Percentiles rank a stretch among this genome's conserved stretches.
Conservation (phyloP, 495 filamentous ascomycete genomes). For the Penicillium canescens region DNA sequence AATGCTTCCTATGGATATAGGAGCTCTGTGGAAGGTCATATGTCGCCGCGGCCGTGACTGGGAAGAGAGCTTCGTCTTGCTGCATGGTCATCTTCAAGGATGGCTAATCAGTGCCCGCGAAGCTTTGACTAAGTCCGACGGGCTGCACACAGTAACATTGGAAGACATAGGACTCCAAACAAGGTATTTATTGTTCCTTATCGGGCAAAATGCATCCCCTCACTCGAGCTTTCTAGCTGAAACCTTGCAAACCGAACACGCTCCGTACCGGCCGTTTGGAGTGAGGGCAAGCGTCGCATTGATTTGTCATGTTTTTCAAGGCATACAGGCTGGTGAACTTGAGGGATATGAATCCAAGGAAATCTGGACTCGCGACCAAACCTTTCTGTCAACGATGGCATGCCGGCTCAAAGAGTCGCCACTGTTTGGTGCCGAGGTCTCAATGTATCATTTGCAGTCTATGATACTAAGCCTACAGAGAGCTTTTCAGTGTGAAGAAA, state of each 20-base stretch:
- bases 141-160: not conserved
- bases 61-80: not conserved
- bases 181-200: not conserved
- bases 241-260: not conserved
- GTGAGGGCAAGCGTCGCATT: not conserved
- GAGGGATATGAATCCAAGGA: not conserved
- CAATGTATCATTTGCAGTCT: not conserved
- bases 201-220: not conserved
- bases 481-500: conserved; percentile 1
- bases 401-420: not conserved
- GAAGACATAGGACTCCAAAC: not conserved
- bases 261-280: not conserved
- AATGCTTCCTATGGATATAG: not conserved
- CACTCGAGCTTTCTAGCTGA: not conserved
- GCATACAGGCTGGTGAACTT: not conserved
- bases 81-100: not conserved
- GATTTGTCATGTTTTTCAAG: not conserved
- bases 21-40: not conserved
- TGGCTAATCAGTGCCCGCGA: not conserved
- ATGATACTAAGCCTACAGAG: not conserved
- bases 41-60: not conserved
- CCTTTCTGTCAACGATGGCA: not conserved
- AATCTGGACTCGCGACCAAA: not conserved
- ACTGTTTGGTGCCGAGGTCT: not conserved
- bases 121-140: not conserved